Base-by-base conservation (phyloP, 371 early-diverging fungal genomes). In the Apophysomyces variabilis region DNA sequence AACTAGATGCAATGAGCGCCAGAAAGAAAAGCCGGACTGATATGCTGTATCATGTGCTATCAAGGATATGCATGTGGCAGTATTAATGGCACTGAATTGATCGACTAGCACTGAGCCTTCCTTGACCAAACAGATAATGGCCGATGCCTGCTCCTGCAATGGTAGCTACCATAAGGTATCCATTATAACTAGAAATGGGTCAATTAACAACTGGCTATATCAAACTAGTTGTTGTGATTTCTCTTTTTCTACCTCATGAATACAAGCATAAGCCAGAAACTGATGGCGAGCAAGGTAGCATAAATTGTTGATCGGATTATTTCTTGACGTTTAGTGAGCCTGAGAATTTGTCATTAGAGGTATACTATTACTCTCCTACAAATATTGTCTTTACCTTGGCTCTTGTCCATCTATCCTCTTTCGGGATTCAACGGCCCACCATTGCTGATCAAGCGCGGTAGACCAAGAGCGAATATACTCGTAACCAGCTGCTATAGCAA, bases 231-330 rank as follows among this genome's bases (percentile, higher is more conserved):
- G 13, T 13, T 13, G 11, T 41, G 8, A 3, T 41, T 41, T 41
- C 13, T 41, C 13, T 41, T 13, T 1, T 41, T 13, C 11, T 41
- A 41, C 41, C 92, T 93, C 94, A 93, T 93, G 72, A 92, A 92
- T 41, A 93, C 87, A n/a, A 93, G 85, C 93, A 93, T 93, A 9
- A 92, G 64, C 62, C 90, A 87, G 72, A 90, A 91, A 41, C 91
- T 91, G 61, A 92, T 83, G 38, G 83, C 86, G 5, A 91, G 87
- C 66, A 90, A 79, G 1, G 84, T 68, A 58, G 88, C 88, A 63
- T 93, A 91, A 35, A 90, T 65, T 1, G 83, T 16, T 4, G 92
- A 85, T 3, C 88, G 86, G 14, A 76, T 77, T 38, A 86, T 64
- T 47, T 83, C 85, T 56, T 85, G 77, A 16, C 60, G 66, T 66